Percentiles rank a stretch among this genome's conserved stretches.
phyloP scores from a whole-genome alignment of 345 rosid genomes.

The Boechera stricta region DNA sequence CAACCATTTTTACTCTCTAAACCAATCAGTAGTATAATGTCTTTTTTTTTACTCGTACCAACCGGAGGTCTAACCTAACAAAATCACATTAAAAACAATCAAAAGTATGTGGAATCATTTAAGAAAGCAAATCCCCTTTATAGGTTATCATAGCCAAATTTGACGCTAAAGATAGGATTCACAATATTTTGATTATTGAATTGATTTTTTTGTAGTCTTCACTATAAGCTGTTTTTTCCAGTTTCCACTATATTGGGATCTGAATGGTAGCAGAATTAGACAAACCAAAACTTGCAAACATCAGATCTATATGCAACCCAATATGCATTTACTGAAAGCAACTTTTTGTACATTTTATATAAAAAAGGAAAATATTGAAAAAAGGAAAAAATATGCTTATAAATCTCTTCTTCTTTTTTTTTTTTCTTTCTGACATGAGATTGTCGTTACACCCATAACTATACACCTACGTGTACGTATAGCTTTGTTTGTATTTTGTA shows the following conservation, averaged over 20 bases:
- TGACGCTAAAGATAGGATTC: constrained; percentile 4
- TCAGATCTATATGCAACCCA: constrained; percentile 35
- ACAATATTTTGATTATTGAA: not conserved
- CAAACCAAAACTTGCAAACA: constrained; percentile 30
- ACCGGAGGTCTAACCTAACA: not conserved
- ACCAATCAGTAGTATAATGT: not conserved
- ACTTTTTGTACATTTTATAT: constrained; percentile 18
- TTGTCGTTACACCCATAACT: constrained; percentile 32
- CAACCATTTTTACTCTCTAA: not conserved
- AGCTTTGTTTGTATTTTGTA: constrained; percentile 32
- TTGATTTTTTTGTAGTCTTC: not conserved
- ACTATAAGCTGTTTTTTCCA: constrained; percentile 11
- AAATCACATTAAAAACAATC: constrained; percentile 8
- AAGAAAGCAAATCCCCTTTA: not conserved
- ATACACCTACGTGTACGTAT: constrained; percentile 22
- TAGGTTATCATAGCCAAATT: constrained; percentile 13
- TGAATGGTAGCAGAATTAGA: constrained; percentile 20
- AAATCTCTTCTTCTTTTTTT: not conserved
- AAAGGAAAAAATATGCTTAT: not conserved
- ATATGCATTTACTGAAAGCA: constrained; percentile 29
- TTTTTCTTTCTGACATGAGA: constrained; percentile 3
- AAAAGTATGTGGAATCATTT: not conserved
- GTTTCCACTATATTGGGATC: constrained; percentile 18
- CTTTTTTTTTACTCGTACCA: not conserved
- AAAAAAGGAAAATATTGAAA: constrained; percentile 8